phyloP scores from a whole-genome alignment of 805 yeast species.

The Monosporozyma unispora region DNA sequence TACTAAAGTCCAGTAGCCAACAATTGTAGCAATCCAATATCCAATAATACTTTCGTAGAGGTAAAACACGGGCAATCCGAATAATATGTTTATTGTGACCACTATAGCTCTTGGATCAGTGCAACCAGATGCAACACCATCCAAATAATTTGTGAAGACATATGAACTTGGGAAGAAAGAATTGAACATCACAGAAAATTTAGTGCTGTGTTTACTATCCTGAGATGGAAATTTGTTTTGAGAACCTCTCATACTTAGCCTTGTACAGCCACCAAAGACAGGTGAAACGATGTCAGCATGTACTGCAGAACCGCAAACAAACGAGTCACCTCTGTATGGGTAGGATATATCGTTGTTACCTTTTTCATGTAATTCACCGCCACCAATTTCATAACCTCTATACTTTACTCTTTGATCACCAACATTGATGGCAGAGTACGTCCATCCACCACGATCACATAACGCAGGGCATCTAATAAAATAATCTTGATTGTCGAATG shows the following conservation, averaged over 20 bases:
- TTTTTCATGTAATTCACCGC: constrained; percentile 37
- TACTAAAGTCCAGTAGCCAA: constrained; percentile 78
- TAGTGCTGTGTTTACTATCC: constrained; percentile 45
- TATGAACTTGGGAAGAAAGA: constrained; percentile 71
- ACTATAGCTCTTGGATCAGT: constrained; percentile 58
- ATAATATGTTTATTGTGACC: constrained; percentile 45
- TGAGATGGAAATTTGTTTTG: constrained; percentile 40
- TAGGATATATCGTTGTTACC: constrained; percentile 32
- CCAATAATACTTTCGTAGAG: constrained; percentile 39
- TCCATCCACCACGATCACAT: constrained; percentile 70
- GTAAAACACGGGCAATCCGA: constrained; percentile 56
- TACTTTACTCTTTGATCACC: constrained; percentile 64
- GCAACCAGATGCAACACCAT: constrained; percentile 41
- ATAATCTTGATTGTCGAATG: constrained; percentile 37
- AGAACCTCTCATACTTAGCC: constrained; percentile 47
- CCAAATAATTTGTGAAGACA: constrained; percentile 40
- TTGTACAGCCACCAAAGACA: constrained; percentile 69
- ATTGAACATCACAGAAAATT: constrained; percentile 44
- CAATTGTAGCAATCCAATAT: constrained; percentile 51
- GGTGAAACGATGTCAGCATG: constrained; percentile 78
- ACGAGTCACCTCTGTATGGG: constrained; percentile 84
- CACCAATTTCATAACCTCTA: constrained; percentile 67
- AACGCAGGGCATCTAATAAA: constrained; percentile 78
- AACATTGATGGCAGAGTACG: constrained; percentile 65
- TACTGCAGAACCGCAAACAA: constrained; percentile 80